Base-by-base conservation (phyloP, 2,329 filamentous ascomycete genomes). In the Alternaria postmessia region DNA sequence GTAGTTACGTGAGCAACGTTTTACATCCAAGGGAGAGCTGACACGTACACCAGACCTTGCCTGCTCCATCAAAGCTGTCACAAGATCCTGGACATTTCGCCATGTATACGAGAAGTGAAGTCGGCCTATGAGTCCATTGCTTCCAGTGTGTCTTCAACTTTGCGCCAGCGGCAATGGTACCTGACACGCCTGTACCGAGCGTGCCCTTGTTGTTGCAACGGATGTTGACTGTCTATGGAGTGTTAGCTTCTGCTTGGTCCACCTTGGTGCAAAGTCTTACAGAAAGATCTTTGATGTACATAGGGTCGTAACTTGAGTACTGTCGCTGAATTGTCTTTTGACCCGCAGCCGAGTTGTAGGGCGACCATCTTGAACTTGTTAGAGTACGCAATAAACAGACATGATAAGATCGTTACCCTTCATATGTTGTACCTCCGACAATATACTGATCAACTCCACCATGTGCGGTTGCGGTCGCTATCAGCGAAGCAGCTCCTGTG, bases 101-200 rank as follows among this genome's bases (percentile, higher is more conserved):
- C 70, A 79, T 75, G 74, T 84, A 87, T 14, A 87, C 83, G 76
- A 86, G 81, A 49, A 87, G 81, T 16, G 85, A 83, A 3, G 85
- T 83, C 63, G 87, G 85, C 39, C 79, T 74, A 70, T 87, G 84
- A 2, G 85, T 86, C 85, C 85, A 87, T 74, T 87, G 85, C 39
- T 75, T 71, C 84, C 85, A 87, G 64, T 81, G 75, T 16, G 85
- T 82, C 9, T 82, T 82, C 53, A 87, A 76, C 44, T 78, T 81
- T 18, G 75, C 66, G 36, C 85, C 85, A 5, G 85, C 83, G 6
- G 78, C 73, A 59, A 85, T 75, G 32, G 78, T 75, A 1, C 83
- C 85, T 34, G 74, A 76, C 6, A 83, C 72, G 18, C 73, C 73
- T 7, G 70, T 75, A 28, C 73, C 73, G 2, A 69, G 59, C 24